These are phyloP conservation scores for Yamadazyma philogaea DNA, from an alignment of 805 yeast genomes.

Conservation along the genomic window DNA sequence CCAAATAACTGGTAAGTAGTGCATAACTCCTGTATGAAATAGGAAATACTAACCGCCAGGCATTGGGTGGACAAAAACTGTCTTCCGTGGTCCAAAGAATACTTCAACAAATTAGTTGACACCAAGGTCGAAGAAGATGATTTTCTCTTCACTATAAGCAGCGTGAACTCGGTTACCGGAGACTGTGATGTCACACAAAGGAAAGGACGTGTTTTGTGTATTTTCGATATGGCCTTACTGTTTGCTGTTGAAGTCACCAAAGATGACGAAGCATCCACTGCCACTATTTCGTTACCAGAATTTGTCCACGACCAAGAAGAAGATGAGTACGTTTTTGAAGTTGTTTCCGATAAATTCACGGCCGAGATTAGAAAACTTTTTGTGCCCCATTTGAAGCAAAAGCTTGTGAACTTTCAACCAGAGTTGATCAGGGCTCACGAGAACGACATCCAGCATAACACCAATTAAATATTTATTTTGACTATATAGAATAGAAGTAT, in stretches of 20 bases:
- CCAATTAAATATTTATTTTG: slow-evolving; percentile 12
- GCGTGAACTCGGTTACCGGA: slow-evolving; percentile 50
- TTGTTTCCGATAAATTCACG: slow-evolving; percentile 36
- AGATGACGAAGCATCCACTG: slow-evolving; percentile 37
- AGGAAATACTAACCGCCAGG: slow-evolving; percentile 30
- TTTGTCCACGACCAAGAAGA: slow-evolving; percentile 76
- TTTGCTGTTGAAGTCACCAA: slow-evolving; percentile 43
- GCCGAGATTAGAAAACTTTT: slow-evolving; percentile 46
- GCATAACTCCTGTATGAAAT: background rate
- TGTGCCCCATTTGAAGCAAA: slow-evolving; percentile 48
- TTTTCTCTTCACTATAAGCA: slow-evolving; percentile 28
- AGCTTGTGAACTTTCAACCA: slow-evolving; percentile 56
- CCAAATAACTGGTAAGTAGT: slow-evolving; percentile 62
- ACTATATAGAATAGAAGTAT: slow-evolving; percentile 2
- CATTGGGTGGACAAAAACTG: slow-evolving; percentile 74
- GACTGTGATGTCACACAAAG: slow-evolving; percentile 84
- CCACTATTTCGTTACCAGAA: slow-evolving; percentile 55
- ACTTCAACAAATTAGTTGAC: slow-evolving; percentile 41
- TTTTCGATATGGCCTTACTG: slow-evolving; percentile 60
- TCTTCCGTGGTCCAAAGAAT: slow-evolving; percentile 58
- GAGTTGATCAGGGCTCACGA: slow-evolving; percentile 63
- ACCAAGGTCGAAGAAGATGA: slow-evolving; percentile 25
- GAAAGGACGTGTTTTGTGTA: slow-evolving; percentile 76
- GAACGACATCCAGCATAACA: slow-evolving; percentile 57
- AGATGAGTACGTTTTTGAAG: slow-evolving; percentile 55